Conservation (phyloP, 2,329 filamentous ascomycete genomes). For the Aspergillus puulaauensis region DNA sequence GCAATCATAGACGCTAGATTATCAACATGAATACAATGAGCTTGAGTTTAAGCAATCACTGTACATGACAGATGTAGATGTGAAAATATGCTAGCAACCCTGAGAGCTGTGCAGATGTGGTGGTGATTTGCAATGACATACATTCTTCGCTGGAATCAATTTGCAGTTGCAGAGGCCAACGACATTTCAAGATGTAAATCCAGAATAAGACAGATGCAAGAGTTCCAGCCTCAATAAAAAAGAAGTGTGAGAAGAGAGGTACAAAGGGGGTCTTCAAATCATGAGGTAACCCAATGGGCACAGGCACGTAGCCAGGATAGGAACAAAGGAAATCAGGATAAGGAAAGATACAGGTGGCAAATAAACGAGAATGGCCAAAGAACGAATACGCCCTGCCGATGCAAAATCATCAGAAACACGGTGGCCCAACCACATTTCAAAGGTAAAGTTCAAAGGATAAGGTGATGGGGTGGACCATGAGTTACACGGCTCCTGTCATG, state of each 20-base stretch:
- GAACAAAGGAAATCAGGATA: neutral
- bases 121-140: neutral
- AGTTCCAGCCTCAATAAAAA: constrained; percentile 20
- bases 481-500: constrained; percentile 15
- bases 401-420: constrained; percentile 22
- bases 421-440: constrained; percentile 3
- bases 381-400: constrained; percentile 24
- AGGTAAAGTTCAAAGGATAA: neutral
- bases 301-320: neutral
- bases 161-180: neutral
- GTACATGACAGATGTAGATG: neutral
- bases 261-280: neutral
- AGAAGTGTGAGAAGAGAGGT: neutral
- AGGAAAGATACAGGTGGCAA: constrained; percentile 6
- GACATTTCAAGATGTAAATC: neutral
- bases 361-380: constrained; percentile 12
- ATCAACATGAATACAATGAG: neutral
- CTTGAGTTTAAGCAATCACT: neutral
- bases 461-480: neutral
- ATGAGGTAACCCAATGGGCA: neutral
- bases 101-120: neutral
- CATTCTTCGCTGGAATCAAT: constrained; percentile 7
- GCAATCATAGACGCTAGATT: neutral
- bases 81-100: neutral
- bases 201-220: constrained; percentile 14